A percentile compares a stretch with the other conserved stretches of the same genome.
Evolutionary conservation across 148 eudicot genomes (phyloP).

Genomic region (Arctostaphylos glauca): DNA sequence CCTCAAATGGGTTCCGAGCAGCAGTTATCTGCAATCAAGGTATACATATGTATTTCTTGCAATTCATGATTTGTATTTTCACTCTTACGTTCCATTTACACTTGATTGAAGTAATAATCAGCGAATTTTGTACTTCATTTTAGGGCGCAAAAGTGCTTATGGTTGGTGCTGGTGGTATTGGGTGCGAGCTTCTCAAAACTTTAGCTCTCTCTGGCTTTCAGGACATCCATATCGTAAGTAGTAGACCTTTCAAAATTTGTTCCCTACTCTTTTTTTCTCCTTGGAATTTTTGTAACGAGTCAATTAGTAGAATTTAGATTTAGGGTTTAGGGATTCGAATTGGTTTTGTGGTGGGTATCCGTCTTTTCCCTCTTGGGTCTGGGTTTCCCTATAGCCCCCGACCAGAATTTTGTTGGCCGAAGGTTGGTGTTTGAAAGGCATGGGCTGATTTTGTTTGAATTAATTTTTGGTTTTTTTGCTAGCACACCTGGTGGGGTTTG

Average conservation of each 20-base stretch:
- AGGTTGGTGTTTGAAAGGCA: background rate
- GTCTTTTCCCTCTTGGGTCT: background rate
- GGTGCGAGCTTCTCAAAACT: constrained; percentile 95
- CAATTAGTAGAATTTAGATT: background rate
- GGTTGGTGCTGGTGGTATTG: constrained; percentile 99
- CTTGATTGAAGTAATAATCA: constrained; percentile 10
- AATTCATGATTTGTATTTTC: constrained; percentile 10
- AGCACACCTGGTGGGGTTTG: background rate
- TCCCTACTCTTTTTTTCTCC: background rate
- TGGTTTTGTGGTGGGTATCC: background rate
- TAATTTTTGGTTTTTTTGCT: background rate
- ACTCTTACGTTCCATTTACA: background rate
- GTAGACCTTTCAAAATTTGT: background rate
- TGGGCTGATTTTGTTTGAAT: background rate
- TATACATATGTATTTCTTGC: constrained; percentile 7
- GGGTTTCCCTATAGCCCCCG: background rate
- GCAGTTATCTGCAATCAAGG: constrained; percentile 64
- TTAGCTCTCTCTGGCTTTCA: constrained; percentile 88
- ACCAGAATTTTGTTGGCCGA: background rate
- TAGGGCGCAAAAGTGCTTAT: constrained; percentile 87
- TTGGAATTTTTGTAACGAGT: background rate
- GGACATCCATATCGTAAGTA: constrained; percentile 80
- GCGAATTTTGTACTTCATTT: background rate
- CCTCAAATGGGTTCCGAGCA: constrained; percentile 56
- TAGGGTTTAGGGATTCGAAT: constrained; percentile 4